Percentiles rank a stretch among this genome's conserved stretches.
phyloP scores from a whole-genome alignment of 1,284 basidiomycete species.

The Cutaneotrichosporon mucoides region DNA sequence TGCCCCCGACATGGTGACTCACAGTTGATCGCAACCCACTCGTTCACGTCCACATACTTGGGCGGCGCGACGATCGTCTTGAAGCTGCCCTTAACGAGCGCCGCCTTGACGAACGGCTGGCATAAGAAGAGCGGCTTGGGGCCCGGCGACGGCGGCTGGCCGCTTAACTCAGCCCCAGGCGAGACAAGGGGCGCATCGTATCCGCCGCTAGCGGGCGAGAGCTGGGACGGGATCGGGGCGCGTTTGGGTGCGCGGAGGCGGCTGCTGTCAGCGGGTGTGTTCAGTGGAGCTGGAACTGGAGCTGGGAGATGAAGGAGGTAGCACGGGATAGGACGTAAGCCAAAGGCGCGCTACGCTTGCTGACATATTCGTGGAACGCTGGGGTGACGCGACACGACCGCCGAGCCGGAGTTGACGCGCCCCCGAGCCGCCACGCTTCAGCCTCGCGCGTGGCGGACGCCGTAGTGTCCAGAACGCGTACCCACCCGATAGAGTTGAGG shows the following conservation, averaged over 20 bases:
- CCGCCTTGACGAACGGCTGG: constrained; percentile 92
- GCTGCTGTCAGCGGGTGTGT: constrained; percentile 20
- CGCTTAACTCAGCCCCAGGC: constrained; percentile 32
- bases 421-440: too few relatives aligned
- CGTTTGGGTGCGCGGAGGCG: constrained; percentile 47
- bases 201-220: constrained; percentile 20
- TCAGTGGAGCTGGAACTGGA: background rate
- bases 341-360: background rate
- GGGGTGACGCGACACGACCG: too few relatives aligned
- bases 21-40: constrained; percentile 99
- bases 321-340: background rate
- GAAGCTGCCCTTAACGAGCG: constrained; percentile 96
- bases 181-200: constrained; percentile 42
- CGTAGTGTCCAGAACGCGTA: background rate
- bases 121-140: constrained; percentile 74
- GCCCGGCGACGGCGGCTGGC: constrained; percentile 16
- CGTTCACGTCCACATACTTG: constrained; percentile 95
- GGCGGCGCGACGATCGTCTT: constrained; percentile 97
- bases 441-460: too few relatives aligned
- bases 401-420: too few relatives aligned
- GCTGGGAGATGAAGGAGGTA: background rate
- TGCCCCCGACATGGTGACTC: constrained; percentile 42
- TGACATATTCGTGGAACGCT: background rate
- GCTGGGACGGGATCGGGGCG: constrained; percentile 29
- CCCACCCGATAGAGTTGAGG: constrained; percentile 46